Conservation (phyloP, 306 rosid species). For the Gillenia trifoliata region DNA sequence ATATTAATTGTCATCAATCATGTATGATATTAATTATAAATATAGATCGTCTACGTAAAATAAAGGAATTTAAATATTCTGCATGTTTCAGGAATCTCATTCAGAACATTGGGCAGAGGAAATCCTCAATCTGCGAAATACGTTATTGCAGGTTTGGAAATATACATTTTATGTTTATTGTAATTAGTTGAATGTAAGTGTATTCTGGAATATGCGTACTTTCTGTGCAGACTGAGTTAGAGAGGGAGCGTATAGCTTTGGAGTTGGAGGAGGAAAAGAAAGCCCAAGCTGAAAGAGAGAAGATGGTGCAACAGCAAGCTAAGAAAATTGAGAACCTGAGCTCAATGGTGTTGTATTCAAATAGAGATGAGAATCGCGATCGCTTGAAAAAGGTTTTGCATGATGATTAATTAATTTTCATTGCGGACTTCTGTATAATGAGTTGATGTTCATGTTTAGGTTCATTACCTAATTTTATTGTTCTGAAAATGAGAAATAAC, state of each 20-base stretch:
- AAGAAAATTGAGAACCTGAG: constrained; percentile 88
- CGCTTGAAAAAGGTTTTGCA: constrained; percentile 63
- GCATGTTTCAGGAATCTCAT: constrained; percentile 71
- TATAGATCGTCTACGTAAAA: not conserved
- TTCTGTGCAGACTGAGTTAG: constrained; percentile 69
- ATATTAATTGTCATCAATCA: not conserved
- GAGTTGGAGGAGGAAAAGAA: constrained; percentile 93
- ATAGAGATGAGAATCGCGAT: constrained; percentile 69
- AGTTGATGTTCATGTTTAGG: not conserved
- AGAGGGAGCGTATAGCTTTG: constrained; percentile 94
- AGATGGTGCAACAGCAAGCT: constrained; percentile 78
- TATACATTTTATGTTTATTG: constrained; percentile 17
- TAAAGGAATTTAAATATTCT: constrained; percentile 8
- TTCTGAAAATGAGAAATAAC: not conserved
- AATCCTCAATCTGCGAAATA: constrained; percentile 82
- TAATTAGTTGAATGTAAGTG: constrained; percentile 12
- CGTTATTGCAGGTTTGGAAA: constrained; percentile 66
- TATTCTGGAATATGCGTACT: constrained; percentile 21
- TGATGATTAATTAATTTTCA: not conserved
- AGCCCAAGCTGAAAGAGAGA: constrained; percentile 89
- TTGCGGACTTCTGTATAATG: not conserved
- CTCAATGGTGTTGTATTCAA: constrained; percentile 86
- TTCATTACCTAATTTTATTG: not conserved
- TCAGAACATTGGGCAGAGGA: constrained; percentile 85
- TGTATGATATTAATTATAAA: not conserved